Conservation (phyloP, 2,329 filamentous ascomycete species). For the Celoporthe dispersa region DNA sequence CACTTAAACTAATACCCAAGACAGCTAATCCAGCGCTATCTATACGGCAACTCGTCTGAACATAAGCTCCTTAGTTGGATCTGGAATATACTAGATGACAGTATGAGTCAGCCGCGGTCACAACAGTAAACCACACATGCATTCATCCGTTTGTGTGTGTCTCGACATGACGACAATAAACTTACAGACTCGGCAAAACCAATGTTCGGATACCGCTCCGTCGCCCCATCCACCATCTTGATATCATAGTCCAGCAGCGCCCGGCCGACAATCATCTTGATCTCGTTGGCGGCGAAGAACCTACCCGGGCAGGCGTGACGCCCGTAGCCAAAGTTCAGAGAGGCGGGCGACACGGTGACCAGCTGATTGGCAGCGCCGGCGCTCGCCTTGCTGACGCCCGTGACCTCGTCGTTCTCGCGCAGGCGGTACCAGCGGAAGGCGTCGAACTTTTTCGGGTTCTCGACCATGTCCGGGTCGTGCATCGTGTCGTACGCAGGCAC, state of each 20-base stretch:
- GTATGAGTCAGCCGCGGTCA: background rate
- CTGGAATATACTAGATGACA: slow-evolving; percentile 30
- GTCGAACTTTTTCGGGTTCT: slow-evolving; percentile 44
- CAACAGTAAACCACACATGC: slow-evolving; percentile 12
- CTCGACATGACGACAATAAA: slow-evolving; percentile 26
- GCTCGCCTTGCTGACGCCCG: slow-evolving; percentile 37
- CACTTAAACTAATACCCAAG: too few species aligned
- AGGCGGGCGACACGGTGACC: slow-evolving; percentile 41
- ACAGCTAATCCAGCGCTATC: background rate
- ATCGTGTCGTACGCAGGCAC: slow-evolving; percentile 43
- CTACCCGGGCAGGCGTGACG: slow-evolving; percentile 46
- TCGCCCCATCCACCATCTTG: slow-evolving; percentile 32
- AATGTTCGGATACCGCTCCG: slow-evolving; percentile 36
- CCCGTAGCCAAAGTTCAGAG: slow-evolving; percentile 46
- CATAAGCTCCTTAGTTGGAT: slow-evolving; percentile 33
- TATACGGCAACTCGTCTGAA: slow-evolving; percentile 33
- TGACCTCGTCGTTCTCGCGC: slow-evolving; percentile 36
- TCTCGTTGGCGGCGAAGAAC: slow-evolving; percentile 45
- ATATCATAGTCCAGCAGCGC: slow-evolving; percentile 39
- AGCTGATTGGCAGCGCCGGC: slow-evolving; percentile 43
- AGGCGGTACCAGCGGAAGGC: slow-evolving; percentile 45
- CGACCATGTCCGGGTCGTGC: slow-evolving; percentile 43
- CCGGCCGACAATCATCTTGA: slow-evolving; percentile 42
- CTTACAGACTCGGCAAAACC: slow-evolving; percentile 30
- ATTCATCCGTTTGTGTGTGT: background rate